phyloP scores from a whole-genome alignment of 345 rosid genomes.

The Moricandia moricandioides region DNA sequence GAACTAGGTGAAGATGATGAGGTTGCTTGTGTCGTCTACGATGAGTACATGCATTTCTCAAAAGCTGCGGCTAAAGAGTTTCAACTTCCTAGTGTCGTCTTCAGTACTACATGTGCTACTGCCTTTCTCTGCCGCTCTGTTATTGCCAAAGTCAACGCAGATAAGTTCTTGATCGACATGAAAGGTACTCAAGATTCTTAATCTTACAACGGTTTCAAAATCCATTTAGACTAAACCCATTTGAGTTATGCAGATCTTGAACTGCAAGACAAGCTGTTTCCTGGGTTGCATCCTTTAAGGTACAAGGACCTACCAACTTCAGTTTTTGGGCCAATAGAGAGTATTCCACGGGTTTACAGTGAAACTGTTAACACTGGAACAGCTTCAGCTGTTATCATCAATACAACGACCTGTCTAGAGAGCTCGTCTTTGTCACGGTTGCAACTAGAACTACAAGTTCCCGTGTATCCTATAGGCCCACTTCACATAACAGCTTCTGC shows the following conservation, averaged over 20 bases:
- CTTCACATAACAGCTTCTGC: slow-evolving; percentile 32
- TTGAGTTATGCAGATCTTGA: slow-evolving; percentile 1
- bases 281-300: slow-evolving; percentile 35
- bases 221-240: too few species aligned
- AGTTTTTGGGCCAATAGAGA: slow-evolving; percentile 27
- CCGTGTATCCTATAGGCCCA: slow-evolving; percentile 38
- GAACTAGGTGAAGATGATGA: background rate
- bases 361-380: slow-evolving; percentile 22
- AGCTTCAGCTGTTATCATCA: slow-evolving; percentile 36
- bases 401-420: slow-evolving; percentile 32
- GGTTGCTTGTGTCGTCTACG: background rate
- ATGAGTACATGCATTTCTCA: background rate
- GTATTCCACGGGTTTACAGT: slow-evolving; percentile 25
- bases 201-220: too few species aligned
- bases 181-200: background rate
- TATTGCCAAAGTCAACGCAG: background rate
- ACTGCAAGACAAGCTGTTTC: slow-evolving; percentile 17
- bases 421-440: slow-evolving; percentile 26
- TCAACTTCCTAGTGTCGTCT: background rate
- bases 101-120: background rate
- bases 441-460: slow-evolving; percentile 27
- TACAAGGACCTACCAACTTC: slow-evolving; percentile 39
- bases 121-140: background rate
- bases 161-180: background rate
- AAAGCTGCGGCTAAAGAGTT: background rate